Conservation (phyloP, 108 stramenopile species). For the Seminavis robusta region DNA sequence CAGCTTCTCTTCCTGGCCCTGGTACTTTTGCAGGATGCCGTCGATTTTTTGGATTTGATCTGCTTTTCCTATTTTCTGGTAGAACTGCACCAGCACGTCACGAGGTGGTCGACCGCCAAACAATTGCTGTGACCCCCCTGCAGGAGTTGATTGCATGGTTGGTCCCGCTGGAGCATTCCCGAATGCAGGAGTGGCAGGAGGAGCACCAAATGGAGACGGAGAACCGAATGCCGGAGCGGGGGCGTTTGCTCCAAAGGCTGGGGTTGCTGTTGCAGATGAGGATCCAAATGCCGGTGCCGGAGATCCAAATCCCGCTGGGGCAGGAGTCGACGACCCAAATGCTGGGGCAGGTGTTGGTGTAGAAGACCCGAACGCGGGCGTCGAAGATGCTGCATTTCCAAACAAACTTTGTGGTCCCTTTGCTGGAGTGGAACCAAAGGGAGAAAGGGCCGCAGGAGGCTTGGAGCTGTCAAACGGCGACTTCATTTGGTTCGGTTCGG, state of each 20-base stretch:
- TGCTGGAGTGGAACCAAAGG: constrained; percentile 29
- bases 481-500: constrained; percentile 1
- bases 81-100: constrained; percentile 66
- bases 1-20: constrained; percentile 76
- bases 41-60: constrained; percentile 83
- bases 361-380: constrained; percentile 1
- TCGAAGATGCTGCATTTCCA: constrained; percentile 4
- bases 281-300: constrained; percentile 10
- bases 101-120: constrained; percentile 59
- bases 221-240: constrained; percentile 11
- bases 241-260: background rate
- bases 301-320: constrained; percentile 4
- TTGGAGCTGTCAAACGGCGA: background rate
- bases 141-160: constrained; percentile 1
- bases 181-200: constrained; percentile 6
- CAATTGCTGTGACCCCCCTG: constrained; percentile 5
- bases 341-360: constrained; percentile 1
- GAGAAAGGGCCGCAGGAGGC: constrained; percentile 11
- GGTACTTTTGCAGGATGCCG: constrained; percentile 72
- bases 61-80: constrained; percentile 72
- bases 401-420: constrained; percentile 1
- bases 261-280: constrained; percentile 8
- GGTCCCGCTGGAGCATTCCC: no score
- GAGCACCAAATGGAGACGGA: constrained; percentile 9
- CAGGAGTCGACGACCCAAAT: constrained; percentile 27